Percentiles rank a stretch among this genome's conserved stretches.
These are phyloP conservation scores for Chondrostereum purpureum DNA, from an alignment of 1,284 basidiomycete genomes.

Conservation along the genomic window DNA sequence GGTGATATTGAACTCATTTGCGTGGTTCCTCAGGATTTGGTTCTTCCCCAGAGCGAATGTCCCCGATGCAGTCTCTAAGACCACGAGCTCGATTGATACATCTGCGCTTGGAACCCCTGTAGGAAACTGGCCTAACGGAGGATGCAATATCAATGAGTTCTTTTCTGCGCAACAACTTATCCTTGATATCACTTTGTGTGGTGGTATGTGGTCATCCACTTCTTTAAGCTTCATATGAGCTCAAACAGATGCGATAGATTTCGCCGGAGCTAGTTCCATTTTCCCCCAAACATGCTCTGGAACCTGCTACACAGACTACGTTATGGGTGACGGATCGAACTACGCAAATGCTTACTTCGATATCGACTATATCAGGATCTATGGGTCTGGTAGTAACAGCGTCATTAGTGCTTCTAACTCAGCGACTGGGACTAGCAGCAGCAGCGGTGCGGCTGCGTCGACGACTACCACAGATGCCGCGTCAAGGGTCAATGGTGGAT, in stretches of 20 bases:
- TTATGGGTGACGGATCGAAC: conserved; percentile 7
- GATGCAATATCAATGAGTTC: neutral
- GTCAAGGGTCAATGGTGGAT: too few relatives aligned
- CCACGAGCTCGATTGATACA: conserved; percentile 28
- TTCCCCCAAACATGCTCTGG: too few relatives aligned
- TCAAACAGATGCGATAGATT: conserved; percentile 20
- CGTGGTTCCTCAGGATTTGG: conserved; percentile 49
- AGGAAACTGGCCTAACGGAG: neutral
- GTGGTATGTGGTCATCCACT: neutral
- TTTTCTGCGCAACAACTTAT: neutral
- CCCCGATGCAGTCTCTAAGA: conserved; percentile 47
- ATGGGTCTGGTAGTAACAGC: conserved; percentile 4
- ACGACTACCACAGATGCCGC: too few relatives aligned
- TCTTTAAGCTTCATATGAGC: neutral
- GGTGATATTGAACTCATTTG: neutral
- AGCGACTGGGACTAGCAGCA: too few relatives aligned
- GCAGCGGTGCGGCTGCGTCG: too few relatives aligned
- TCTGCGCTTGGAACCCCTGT: neutral
- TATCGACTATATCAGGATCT: conserved; percentile 6
- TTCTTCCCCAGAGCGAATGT: conserved; percentile 63
- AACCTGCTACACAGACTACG: conserved; percentile 42
- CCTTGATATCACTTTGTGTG: neutral
- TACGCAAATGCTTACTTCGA: conserved; percentile 12
- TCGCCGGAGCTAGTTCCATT: conserved; percentile 54
- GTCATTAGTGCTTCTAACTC: neutral